Evolutionary conservation across 257 asterid genomes (phyloP).

Genomic region (Solanum pimpinellifolium): DNA sequence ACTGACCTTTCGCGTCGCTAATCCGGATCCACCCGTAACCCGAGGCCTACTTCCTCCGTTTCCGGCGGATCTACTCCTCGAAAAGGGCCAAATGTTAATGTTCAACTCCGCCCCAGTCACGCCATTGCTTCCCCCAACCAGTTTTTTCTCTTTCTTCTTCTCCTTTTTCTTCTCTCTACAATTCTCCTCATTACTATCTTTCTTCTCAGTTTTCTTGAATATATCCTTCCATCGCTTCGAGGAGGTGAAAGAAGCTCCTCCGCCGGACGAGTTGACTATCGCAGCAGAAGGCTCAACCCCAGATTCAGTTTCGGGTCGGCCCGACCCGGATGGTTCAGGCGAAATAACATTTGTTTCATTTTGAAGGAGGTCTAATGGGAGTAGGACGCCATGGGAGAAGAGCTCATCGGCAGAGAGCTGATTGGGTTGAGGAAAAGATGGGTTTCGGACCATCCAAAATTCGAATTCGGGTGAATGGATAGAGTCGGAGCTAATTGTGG

Average conservation of each 20-base stretch:
- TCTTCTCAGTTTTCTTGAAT: constrained; percentile 37
- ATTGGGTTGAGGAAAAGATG: constrained; percentile 54
- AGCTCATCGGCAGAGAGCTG: constrained; percentile 84
- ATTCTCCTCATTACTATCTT: not conserved
- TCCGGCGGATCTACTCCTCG: constrained; percentile 94
- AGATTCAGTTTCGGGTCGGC: constrained; percentile 5
- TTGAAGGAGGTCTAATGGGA: constrained; percentile 63
- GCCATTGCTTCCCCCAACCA: constrained; percentile 8
- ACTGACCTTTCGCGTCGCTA: constrained; percentile 58
- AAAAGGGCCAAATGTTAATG: constrained; percentile 86
- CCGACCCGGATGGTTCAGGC: constrained; percentile 25
- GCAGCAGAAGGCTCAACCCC: not conserved
- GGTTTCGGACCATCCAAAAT: constrained; percentile 73
- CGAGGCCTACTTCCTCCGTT: constrained; percentile 61
- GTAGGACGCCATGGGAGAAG: constrained; percentile 77
- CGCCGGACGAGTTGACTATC: constrained; percentile 11
- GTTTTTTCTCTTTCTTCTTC: constrained; percentile 33
- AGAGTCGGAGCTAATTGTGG: constrained; percentile 17
- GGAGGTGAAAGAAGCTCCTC: constrained; percentile 22
- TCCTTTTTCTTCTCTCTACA: constrained; percentile 17
- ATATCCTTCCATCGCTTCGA: constrained; percentile 86
- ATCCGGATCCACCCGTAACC: constrained; percentile 22
- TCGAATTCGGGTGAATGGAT: constrained; percentile 78
- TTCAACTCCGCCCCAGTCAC: constrained; percentile 70
- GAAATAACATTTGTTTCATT: constrained; percentile 3